Conservation (phyloP, 2,329 filamentous ascomycete genomes). For the Aspergillus novoparasiticus region DNA sequence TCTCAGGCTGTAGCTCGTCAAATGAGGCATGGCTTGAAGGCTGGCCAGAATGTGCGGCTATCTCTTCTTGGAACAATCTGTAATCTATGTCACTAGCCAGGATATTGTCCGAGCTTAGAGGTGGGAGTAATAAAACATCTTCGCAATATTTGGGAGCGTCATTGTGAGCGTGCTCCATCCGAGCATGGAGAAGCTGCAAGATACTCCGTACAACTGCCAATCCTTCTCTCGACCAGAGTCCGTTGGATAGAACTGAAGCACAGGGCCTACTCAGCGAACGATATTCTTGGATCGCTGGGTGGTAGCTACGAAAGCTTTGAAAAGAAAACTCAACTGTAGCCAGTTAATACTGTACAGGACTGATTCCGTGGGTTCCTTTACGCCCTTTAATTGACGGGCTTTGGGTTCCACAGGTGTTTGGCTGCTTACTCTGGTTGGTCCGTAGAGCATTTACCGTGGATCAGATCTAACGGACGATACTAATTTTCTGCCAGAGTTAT, state of each 20-base stretch:
- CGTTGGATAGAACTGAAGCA: background rate
- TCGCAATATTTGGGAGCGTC: constrained; percentile 1
- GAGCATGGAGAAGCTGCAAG: background rate
- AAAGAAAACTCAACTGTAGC: background rate
- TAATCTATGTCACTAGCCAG: background rate
- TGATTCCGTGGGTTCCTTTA: background rate
- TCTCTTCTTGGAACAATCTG: background rate
- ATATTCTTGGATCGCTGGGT: background rate
- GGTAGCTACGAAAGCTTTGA: background rate
- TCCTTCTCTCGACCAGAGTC: background rate
- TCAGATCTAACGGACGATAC: background rate
- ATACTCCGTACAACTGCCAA: background rate
- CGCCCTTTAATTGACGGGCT: background rate
- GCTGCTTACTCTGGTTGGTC: background rate
- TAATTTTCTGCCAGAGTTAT: background rate
- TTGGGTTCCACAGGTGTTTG: background rate
- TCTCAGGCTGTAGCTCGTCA: background rate
- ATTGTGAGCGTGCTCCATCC: constrained; percentile 3
- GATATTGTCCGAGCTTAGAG: background rate
- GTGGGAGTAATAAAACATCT: constrained; percentile 9
- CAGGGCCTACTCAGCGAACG: background rate
- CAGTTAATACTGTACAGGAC: background rate
- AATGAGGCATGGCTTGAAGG: background rate
- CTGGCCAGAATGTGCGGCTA: background rate
- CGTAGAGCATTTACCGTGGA: background rate